Conservation (phyloP, 2,329 filamentous ascomycete species). For the Rhynchosporium graminicola region DNA sequence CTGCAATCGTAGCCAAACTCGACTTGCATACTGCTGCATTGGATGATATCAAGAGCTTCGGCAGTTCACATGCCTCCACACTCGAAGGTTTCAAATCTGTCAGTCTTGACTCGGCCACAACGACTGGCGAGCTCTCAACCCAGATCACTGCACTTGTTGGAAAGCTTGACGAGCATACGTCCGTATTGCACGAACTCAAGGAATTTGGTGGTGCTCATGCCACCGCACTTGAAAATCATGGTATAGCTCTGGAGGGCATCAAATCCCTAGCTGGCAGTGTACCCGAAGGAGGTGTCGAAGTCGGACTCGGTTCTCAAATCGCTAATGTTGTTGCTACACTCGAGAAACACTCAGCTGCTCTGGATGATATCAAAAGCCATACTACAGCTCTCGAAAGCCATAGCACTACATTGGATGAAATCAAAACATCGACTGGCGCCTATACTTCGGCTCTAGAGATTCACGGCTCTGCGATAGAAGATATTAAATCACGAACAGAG, state of each 20-base stretch:
- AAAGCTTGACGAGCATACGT: conserved; percentile 23
- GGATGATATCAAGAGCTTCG: conserved; percentile 23
- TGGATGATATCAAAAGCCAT: conserved; percentile 22
- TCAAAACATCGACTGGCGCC: conserved; percentile 13
- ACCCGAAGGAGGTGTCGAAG: neutral
- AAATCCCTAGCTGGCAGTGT: conserved; percentile 15
- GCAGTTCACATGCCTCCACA: conserved; percentile 17
- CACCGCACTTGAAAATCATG: conserved; percentile 13
- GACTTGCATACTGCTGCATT: conserved; percentile 20
- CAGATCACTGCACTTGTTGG: conserved; percentile 22
- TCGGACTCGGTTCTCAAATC: conserved; percentile 19
- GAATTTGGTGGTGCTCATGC: conserved; percentile 11
- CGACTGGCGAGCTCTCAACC: neutral
- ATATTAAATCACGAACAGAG: conserved; percentile 21
- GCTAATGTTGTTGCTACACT: conserved; percentile 22
- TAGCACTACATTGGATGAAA: conserved; percentile 13
- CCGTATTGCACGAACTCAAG: conserved; percentile 29
- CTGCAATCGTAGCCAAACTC: conserved; percentile 11
- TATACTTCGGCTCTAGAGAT: conserved; percentile 21
- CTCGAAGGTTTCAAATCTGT: conserved; percentile 17
- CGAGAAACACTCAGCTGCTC: conserved; percentile 17
- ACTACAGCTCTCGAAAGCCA: conserved; percentile 22
- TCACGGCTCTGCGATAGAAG: conserved; percentile 28
- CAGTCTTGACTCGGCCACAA: neutral
- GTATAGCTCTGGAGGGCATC: conserved; percentile 18